phyloP scores from a whole-genome alignment of 805 yeast genomes.

The Spencermartinsiella europaea region DNA sequence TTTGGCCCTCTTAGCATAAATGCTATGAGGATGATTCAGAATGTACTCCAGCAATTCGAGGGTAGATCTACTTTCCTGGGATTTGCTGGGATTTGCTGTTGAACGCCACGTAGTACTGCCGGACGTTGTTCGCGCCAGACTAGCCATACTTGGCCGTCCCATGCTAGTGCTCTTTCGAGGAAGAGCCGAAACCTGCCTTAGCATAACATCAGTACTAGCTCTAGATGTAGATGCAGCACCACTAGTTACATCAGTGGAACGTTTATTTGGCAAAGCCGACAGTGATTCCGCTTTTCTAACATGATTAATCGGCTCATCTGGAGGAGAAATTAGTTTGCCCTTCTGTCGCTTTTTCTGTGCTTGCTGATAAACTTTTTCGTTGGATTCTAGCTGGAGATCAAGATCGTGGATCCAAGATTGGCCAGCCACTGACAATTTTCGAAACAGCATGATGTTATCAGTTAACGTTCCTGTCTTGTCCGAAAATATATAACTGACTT shows the following conservation, averaged over 20 bases:
- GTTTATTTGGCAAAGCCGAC: conserved; percentile 6
- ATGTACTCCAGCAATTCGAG: conserved; percentile 62
- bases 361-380: conserved; percentile 15
- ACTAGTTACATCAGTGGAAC: neutral
- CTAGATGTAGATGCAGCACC: conserved; percentile 4
- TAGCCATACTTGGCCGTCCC: conserved; percentile 58
- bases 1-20: conserved; percentile 66
- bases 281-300: conserved; percentile 3
- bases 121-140: conserved; percentile 29
- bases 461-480: conserved; percentile 98
- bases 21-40: conserved; percentile 63
- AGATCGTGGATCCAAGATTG: conserved; percentile 82
- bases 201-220: conserved; percentile 20
- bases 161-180: conserved; percentile 31
- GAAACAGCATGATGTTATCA: conserved; percentile 87
- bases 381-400: conserved; percentile 39
- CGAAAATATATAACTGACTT: conserved; percentile 88
- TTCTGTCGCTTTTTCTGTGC: neutral
- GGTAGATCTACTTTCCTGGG: conserved; percentile 48
- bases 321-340: neutral
- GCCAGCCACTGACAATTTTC: conserved; percentile 85
- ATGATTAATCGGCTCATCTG: neutral
- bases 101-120: conserved; percentile 38
- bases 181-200: conserved; percentile 22
- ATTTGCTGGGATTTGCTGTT: conserved; percentile 43